These are phyloP conservation scores for Dichotomopilus funicola DNA, from an alignment of 2,329 filamentous ascomycete species.

Conservation along the genomic window DNA sequence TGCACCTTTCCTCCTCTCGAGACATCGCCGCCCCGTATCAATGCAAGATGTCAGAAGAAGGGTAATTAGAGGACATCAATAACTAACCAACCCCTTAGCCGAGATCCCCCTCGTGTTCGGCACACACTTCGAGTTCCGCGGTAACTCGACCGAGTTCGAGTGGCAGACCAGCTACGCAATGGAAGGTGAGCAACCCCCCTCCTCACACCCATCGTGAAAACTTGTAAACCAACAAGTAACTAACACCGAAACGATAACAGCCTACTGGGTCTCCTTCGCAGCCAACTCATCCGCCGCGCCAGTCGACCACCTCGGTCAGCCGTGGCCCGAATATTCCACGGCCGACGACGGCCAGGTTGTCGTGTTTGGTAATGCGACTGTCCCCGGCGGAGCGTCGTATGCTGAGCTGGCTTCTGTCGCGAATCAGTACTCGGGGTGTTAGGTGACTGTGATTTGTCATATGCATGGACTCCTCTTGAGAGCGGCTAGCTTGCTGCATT, in stretches of 20 bases:
- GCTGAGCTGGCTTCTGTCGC: neutral
- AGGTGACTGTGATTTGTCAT: too few relatives aligned
- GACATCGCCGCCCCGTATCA: too few relatives aligned
- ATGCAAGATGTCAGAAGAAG: neutral
- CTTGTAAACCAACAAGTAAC: neutral
- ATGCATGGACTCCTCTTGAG: too few relatives aligned
- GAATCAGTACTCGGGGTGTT: too few relatives aligned
- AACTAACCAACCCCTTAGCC: neutral
- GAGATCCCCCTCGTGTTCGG: constrained; percentile 5
- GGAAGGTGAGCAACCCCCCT: neutral
- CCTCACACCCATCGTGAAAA: neutral
- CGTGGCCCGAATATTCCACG: neutral
- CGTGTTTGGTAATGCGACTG: neutral
- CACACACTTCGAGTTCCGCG: constrained; percentile 3
- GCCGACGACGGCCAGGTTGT: neutral
- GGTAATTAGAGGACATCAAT: too few relatives aligned
- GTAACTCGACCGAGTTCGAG: constrained; percentile 5
- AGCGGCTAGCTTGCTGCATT: too few relatives aligned
- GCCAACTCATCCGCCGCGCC: neutral
- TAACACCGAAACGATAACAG: neutral
- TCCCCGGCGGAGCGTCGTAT: neutral
- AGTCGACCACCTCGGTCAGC: neutral
- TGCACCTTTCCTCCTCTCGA: neutral
- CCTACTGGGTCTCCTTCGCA: constrained; percentile 2
- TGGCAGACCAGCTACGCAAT: constrained; percentile 6